Percentiles rank a stretch among this genome's conserved stretches.
Conservation (phyloP, 345 rosid genomes). For the Bruguiera sexangula region DNA sequence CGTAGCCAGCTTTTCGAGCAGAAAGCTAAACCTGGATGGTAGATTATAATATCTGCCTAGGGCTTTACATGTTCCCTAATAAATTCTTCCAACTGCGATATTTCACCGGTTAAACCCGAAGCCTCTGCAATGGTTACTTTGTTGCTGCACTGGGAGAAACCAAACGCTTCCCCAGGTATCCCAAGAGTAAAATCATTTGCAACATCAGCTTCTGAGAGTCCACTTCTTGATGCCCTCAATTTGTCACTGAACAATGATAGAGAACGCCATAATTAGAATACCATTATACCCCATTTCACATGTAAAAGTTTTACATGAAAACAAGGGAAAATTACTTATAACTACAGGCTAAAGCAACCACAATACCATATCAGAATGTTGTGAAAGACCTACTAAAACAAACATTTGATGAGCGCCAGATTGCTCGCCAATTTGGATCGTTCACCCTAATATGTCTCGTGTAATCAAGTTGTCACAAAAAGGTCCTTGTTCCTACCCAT, state of each 20-base stretch:
- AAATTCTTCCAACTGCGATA: conserved; percentile 59
- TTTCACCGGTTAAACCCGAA: conserved; percentile 69
- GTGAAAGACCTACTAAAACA: not conserved
- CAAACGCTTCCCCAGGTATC: conserved; percentile 59
- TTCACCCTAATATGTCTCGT: no score
- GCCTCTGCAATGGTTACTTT: conserved; percentile 68
- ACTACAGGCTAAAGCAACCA: not conserved
- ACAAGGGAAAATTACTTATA: not conserved
- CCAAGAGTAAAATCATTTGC: conserved; percentile 74
- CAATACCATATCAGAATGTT: not conserved
- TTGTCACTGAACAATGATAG: conserved; percentile 52
- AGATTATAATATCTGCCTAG: conserved; percentile 20
- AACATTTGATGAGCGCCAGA: not conserved
- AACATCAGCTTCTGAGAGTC: conserved; percentile 73
- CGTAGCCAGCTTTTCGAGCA: not conserved
- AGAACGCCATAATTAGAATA: conserved; percentile 3
- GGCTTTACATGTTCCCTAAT: conserved; percentile 71
- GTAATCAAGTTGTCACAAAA: no score
- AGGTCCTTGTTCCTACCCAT: no score
- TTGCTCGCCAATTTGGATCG: not conserved
- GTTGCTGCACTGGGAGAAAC: conserved; percentile 69
- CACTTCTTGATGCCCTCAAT: conserved; percentile 61
- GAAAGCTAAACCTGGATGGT: not conserved
- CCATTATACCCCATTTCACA: not conserved
- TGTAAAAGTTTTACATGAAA: not conserved